A percentile compares a stretch with the other conserved stretches of the same genome.
Evolutionary conservation across 805 yeast genomes (phyloP).

Genomic region (Kodamaea laetipori): DNA sequence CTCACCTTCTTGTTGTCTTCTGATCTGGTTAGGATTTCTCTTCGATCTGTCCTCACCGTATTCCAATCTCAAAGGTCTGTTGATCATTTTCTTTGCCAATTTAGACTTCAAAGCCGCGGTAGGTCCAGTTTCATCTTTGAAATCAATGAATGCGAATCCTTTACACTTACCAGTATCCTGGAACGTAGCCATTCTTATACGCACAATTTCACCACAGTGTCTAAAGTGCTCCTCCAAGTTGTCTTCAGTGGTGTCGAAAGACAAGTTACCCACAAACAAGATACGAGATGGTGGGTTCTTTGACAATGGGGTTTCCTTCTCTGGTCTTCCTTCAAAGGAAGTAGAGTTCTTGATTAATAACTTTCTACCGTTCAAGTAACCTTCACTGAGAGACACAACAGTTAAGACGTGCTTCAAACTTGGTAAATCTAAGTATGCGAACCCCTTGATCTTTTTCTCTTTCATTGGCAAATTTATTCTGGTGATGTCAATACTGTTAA

Average conservation of each 20-base stretch:
- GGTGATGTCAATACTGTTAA: slow-evolving; percentile 61
- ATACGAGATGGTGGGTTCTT: slow-evolving; percentile 89
- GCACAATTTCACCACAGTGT: slow-evolving; percentile 84
- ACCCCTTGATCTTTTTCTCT: slow-evolving; percentile 73
- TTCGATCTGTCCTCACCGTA: slow-evolving; percentile 94
- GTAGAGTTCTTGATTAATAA: slow-evolving; percentile 78
- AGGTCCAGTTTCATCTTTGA: slow-evolving; percentile 77
- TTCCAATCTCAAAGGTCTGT: slow-evolving; percentile 81
- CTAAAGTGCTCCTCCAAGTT: slow-evolving; percentile 78
- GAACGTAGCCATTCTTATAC: slow-evolving; percentile 95
- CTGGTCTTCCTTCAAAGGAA: slow-evolving; percentile 88
- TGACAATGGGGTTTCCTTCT: slow-evolving; percentile 45
- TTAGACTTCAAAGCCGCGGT: slow-evolving; percentile 79
- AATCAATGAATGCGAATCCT: slow-evolving; percentile 93
- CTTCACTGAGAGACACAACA: slow-evolving; percentile 70
- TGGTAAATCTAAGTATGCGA: slow-evolving; percentile 85
- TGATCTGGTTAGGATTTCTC: slow-evolving; percentile 51
- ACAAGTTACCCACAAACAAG: slow-evolving; percentile 87
- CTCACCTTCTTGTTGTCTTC: slow-evolving; percentile 27
- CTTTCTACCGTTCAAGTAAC: slow-evolving; percentile 78
- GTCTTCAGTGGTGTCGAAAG: slow-evolving; percentile 88
- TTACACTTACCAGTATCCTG: slow-evolving; percentile 96
- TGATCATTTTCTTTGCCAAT: slow-evolving; percentile 62
- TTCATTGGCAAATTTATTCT: slow-evolving; percentile 82
- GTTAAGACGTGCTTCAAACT: slow-evolving; percentile 59